Evolutionary conservation across 2,329 filamentous ascomycete genomes (phyloP).

Genomic region (Claviceps digitariae): DNA sequence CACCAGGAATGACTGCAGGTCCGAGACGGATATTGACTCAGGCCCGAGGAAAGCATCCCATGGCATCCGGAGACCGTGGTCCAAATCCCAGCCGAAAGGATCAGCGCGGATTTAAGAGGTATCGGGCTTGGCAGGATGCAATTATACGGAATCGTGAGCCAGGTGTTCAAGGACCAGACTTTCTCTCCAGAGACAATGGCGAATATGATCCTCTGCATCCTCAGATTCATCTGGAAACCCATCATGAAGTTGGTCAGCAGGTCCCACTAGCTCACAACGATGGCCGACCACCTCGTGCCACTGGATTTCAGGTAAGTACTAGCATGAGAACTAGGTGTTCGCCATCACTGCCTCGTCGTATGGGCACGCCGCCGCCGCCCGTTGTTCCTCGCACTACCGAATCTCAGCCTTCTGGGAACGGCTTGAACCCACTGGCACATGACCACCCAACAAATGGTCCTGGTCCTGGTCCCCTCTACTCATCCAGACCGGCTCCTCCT

Average conservation of each 20-base stretch:
- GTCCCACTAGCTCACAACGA: conserved; percentile 1
- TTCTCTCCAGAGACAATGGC: conserved; percentile 5
- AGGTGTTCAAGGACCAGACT: conserved; percentile 8
- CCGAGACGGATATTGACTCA: not conserved
- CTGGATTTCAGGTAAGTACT: conserved; percentile 4
- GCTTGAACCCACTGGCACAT: conserved; percentile 15
- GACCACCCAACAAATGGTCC: conserved; percentile 8
- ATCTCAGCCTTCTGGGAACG: conserved; percentile 7
- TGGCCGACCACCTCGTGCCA: not conserved
- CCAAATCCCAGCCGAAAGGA: conserved; percentile 18
- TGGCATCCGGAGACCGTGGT: conserved; percentile 10
- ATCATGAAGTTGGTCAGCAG: conserved; percentile 4
- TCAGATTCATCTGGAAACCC: conserved; percentile 1
- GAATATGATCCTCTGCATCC: conserved; percentile 4
- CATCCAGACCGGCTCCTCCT: conserved; percentile 7
- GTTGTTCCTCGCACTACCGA: not conserved
- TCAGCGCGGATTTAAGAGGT: conserved; percentile 33
- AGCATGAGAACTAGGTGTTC: conserved; percentile 1
- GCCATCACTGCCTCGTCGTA: conserved; percentile 1
- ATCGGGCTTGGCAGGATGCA: conserved; percentile 30
- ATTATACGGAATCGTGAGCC: conserved; percentile 18
- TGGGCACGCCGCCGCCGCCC: not conserved
- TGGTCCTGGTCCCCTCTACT: conserved; percentile 9
- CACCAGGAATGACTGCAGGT: conserved; percentile 1
- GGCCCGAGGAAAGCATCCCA: conserved; percentile 9